Evolutionary conservation across 371 early-diverging fungal species (phyloP), one percentile per base, ranked within the genome.

Genomic region (Mucor racemosus): DNA sequence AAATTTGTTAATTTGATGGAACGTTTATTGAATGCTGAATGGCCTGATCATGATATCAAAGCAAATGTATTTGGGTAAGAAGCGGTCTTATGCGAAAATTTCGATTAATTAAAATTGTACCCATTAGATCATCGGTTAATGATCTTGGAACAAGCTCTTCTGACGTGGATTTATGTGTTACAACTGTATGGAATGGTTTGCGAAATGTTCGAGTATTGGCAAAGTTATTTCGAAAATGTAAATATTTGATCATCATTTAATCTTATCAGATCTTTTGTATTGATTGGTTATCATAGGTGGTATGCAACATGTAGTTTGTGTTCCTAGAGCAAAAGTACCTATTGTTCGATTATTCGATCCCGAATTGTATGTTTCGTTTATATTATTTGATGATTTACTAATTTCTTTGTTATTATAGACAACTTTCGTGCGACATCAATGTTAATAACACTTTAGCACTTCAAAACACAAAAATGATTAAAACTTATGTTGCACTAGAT

Each of bases 401-500:
- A n/a, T 39, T 36, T 14, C 21, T 62, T 14, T 42, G 17, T 21
- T 48, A 46, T 56, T 21, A 13, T 58, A 81, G 85, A 50, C 67
- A 76, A 41, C 62, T 94, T 8, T 85, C 91, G 35, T 92, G 94
- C 75, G 97, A 96, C 76, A 86, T 95, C 56, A 94, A 94, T 70
- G 89, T 93, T 41, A 93, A 94, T 71, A 92, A 91, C 61, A 86
- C 90, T 1, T 65, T 94, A 36, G 95, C 94, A 0, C 73, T 93
- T 31, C 83, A 88, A 57, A 96, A 96, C 67, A 93, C 94, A 4
- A 69, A 76, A 58, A 81, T 96, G 80, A 87, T 96, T 38, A 80
- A 82, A 68, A 84, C 88, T 0, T 96, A 94, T 77, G 88, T 93
- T 11, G 84, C 83, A 3, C 71, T 91, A 13, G 97, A 96, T 73